Conservation (phyloP, 371 early-diverging fungal species). For the Polyrhizophydium stewartii region DNA sequence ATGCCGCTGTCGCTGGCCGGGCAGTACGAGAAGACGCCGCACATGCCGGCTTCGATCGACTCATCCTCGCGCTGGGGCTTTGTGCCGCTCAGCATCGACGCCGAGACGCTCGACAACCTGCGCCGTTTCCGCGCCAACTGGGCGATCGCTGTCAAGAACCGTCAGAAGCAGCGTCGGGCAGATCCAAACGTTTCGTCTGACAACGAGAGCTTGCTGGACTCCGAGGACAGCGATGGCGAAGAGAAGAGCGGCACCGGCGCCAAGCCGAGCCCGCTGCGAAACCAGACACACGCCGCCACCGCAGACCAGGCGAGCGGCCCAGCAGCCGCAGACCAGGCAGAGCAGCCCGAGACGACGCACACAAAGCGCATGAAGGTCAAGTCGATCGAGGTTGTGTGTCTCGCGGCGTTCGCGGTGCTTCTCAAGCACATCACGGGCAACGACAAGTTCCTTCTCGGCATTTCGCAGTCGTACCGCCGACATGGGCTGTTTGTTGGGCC, state of each 20-base stretch:
- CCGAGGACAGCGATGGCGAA: conserved; percentile 6
- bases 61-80: conserved; percentile 15
- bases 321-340: background rate
- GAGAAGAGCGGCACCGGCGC: background rate
- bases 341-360: background rate
- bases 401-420: conserved; percentile 43
- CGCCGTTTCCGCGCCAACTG: conserved; percentile 27
- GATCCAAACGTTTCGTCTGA: conserved; percentile 7
- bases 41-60: background rate
- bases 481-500: conserved; percentile 37
- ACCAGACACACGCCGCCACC: too few relatives aligned
- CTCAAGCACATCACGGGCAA: conserved; percentile 43
- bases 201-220: conserved; percentile 14
- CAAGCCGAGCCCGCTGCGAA: background rate
- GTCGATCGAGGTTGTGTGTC: conserved; percentile 25
- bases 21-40: background rate
- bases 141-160: conserved; percentile 1
- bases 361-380: conserved; percentile 1
- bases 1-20: conserved; percentile 18
- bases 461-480: conserved; percentile 22
- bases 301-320: background rate
- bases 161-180: background rate
- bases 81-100: conserved; percentile 20
- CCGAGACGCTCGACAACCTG: conserved; percentile 23
- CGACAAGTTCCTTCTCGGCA: conserved; percentile 41